Conservation (phyloP, 495 filamentous ascomycete species). For the Penicillium taxi region DNA sequence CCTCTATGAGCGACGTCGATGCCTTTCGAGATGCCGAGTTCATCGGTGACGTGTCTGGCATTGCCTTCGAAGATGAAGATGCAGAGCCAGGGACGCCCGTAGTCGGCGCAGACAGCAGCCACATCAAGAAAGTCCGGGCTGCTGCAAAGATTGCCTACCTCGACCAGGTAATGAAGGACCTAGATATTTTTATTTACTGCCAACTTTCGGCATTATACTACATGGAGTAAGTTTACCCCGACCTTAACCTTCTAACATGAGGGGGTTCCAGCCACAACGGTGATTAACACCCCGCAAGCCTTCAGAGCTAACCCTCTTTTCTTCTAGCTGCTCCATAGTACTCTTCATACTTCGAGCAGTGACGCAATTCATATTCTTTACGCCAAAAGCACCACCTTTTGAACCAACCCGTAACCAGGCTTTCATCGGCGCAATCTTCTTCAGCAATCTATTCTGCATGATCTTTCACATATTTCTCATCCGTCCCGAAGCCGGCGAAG, state of each 20-base stretch:
- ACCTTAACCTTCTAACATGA: neutral
- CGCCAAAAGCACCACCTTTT: constrained; percentile 64
- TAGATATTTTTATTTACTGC: constrained; percentile 76
- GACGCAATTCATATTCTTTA: constrained; percentile 67
- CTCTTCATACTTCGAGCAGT: constrained; percentile 62
- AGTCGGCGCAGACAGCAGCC: constrained; percentile 22
- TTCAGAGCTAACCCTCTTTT: constrained; percentile 5
- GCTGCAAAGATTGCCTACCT: constrained; percentile 50
- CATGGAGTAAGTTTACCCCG: constrained; percentile 61
- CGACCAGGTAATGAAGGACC: constrained; percentile 57
- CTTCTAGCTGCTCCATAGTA: constrained; percentile 64
- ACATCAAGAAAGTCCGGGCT: constrained; percentile 33
- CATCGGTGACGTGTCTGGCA: constrained; percentile 44
- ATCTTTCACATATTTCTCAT: constrained; percentile 58
- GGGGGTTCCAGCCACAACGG: neutral
- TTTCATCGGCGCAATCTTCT: constrained; percentile 61
- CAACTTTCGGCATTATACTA: constrained; percentile 80
- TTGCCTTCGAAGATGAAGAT: constrained; percentile 29
- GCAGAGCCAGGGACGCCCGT: constrained; percentile 2
- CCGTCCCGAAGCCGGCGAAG: constrained; percentile 61
- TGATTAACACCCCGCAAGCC: neutral
- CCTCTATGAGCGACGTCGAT: constrained; percentile 46
- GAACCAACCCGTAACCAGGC: constrained; percentile 54
- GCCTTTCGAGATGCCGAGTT: constrained; percentile 46
- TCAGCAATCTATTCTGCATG: constrained; percentile 64